Base-by-base conservation (phyloP, 768 basidiomycete genomes). In the Trichaptum fuscoviolaceum region DNA sequence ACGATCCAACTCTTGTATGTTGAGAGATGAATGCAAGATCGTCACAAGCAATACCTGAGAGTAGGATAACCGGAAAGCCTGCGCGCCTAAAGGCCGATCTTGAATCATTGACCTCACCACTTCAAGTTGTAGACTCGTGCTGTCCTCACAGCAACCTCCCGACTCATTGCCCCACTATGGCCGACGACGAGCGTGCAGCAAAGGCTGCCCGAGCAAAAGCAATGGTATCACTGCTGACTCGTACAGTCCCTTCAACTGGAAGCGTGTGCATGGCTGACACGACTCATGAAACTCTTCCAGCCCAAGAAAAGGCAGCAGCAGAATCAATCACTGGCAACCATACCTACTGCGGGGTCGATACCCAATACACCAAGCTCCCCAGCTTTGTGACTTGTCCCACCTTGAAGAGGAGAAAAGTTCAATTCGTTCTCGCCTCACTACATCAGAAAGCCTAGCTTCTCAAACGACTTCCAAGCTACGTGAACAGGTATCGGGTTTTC, bases 171-270 rank as follows among this genome's bases (percentile, higher is more conserved):
- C 42, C 25, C 27, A 73, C 59, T 17, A 85, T 83, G 86, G 82
- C 87, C 26, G 92, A 92, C 71, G 87, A 88, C 67, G 93, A 94
- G 68, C 85, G 92, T 68, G 90, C 91, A 64, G 86, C 85, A 18
- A 93, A 90, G 77, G 85, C 92, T 65, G 93, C 93, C 2, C 85
- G 93, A 68, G 93, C 90, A 65, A 92, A 90, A 76, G 92, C 90
- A 62, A 73, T 95, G 85, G 93, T 93, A 74, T 83, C 76, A 63
- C 65, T 63, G 57, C 30, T 63, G 20, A 25, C 62, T 64, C 20
- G 30, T 30, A 24, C 42, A 52, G 42, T 15, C 42, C 20, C 30
- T 30, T 3, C 30, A 3, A 30, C 30, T 52, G 3, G 42, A 20
- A 52, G 20, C 42, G 42, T 3, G 42, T 15, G 42, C 20, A 12